A percentile compares a stretch with the other conserved stretches of the same genome.
These are phyloP conservation scores for Rhynchosporium secalis DNA, from an alignment of 2,329 filamentous ascomycete species.

Conservation along the genomic window DNA sequence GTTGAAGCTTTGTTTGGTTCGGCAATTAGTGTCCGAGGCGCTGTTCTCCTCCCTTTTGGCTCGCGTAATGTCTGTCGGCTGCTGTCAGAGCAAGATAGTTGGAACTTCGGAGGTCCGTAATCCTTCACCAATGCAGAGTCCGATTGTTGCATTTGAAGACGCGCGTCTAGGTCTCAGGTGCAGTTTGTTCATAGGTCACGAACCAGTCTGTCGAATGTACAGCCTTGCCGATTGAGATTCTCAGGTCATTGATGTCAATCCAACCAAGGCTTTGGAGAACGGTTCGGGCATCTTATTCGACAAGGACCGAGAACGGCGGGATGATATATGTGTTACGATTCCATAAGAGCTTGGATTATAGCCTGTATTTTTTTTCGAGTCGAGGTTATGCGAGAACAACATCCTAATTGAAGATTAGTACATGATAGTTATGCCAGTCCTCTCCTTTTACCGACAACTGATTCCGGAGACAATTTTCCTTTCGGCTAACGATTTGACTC, in stretches of 20 bases:
- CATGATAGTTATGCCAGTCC: no score
- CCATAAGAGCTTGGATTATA: not conserved
- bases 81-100: not conserved
- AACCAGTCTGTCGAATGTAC: no score
- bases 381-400: not conserved
- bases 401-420: no score
- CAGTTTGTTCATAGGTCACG: not conserved
- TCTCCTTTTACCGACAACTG: no score
- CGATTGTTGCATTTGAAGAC: slow-evolving; percentile 8
- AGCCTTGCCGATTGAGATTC: not conserved
- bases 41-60: not conserved
- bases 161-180: not conserved
- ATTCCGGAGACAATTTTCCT: no score
- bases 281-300: slow-evolving; percentile 1
- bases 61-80: not conserved
- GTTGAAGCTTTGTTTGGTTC: not conserved
- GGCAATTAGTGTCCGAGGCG: not conserved
- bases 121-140: slow-evolving; percentile 9
- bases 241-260: not conserved
- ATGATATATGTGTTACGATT: not conserved
- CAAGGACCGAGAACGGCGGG: not conserved
- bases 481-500: no score
- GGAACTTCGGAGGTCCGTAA: slow-evolving; percentile 4
- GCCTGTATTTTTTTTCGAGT: not conserved
- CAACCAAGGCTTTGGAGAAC: no score